Base-by-base conservation (phyloP, 306 rosid genomes). In the Senna tora region DNA sequence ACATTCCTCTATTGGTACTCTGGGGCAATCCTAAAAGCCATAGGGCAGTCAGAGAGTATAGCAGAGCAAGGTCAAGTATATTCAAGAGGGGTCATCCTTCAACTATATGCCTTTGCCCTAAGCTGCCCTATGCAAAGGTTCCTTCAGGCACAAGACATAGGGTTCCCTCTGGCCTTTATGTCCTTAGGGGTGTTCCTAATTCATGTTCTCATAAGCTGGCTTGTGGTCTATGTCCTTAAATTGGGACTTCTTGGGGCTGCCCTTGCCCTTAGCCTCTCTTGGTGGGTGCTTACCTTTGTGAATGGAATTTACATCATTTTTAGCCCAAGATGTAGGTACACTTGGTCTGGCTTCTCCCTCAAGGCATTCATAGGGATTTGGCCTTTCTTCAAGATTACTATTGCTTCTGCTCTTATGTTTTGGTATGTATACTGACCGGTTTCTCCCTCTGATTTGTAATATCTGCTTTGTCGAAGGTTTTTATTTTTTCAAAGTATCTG, bases 131-230 rank as follows among this genome's bases (percentile, higher is more conserved):
- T 89, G 84, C 91, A 89, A 77, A 88, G 97, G 77, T 91, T 76
- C 57, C 95, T 91, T 10, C 96, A 91, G 74, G 89, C 92, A 1
- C 97, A 91, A 77, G 87, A 89, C 84, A 82, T 89, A 54, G 97
- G 88, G 54, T 87, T 87, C 76, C 96, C 97, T 55, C 61, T 89
- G 51, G 96, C 96, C 5, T 84, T 68, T 58, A 91, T 89, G 81
- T 76, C 91, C 0, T 63, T 82, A 39, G 93, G 82, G 54, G 96
- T 87, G 1, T 82, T 89, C 77, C 12, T 77, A 20, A 50, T 91
- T 57, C 97, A 91, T 63, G 67, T 75, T 53, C 72, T 85, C 55
- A 80, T 91, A 57, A 78, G 64, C 11, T 91, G 95, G 95, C 10
- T 91, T 16, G 89, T 51, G 33, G 75, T 87, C 3, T 55, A 80